Base-by-base conservation (phyloP, 305 asterid genomes). In the Petunia hybrid region DNA sequence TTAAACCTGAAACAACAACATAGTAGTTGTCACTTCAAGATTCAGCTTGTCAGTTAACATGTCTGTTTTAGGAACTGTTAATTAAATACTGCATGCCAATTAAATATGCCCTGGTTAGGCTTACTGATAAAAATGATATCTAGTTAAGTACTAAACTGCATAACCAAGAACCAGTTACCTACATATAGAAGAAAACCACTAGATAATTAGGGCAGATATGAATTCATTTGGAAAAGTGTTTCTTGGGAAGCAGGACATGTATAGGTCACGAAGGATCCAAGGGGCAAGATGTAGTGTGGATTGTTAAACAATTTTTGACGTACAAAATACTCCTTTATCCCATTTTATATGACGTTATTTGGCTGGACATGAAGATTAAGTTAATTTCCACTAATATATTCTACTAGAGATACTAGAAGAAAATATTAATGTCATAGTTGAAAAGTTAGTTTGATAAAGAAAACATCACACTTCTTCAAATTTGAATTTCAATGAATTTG, bases 61-160 rank as follows among this genome's bases (percentile, higher is more conserved):
- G 43, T 63, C 68, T 63, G 68, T 36, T 63, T 31, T 31, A 63
- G 68, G 68, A 63, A 63, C 68, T 63, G 68, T 6, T 42, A 31
- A 63, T 36, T 1, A 2, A n/a, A 63, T 12, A 64, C 70, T 9
- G 38, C 4, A 64, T 64, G 36, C 22, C 36, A 36, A 8, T 22
- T 22, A 22, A 22, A 22, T 22, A 22, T 64, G 70, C 6, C 22
- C 45, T 64, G 70, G 38, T 64, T 64, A 38, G 4, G 2, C 16
- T 43, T 22, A 22, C 31, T 22, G 31, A 22, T 22, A 22, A 22
- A 22, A 22, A 22, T 22, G 31, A 22, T 22, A 22, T 22, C 31
- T 22, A 22, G 31, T 22, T 22, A 22, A 22, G 31, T 22, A 22
- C 31, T 22, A 22, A 22, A 22, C 31, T 22, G 31, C 31, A 22